Base-by-base conservation (phyloP, 306 rosid genomes). In the Pyrus bretschneideri region DNA sequence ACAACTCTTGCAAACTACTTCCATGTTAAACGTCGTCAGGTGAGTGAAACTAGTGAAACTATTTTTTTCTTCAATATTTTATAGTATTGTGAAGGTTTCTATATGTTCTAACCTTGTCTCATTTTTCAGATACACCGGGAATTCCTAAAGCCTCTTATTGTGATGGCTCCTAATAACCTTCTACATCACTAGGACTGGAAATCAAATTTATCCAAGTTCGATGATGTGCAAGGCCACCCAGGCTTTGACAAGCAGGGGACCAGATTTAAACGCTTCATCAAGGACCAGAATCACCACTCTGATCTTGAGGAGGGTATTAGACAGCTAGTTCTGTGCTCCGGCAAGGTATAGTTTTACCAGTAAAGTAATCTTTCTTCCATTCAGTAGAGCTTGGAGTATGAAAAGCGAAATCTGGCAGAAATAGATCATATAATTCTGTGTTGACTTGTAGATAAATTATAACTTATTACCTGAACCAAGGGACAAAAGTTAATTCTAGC, bases 161-260 rank as follows among this genome's bases (percentile, higher is more conserved):
- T 90, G 76, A 95, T 92, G 97, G 88, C 99, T 74, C 98, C 99
- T 52, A 96, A 92, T 86, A 96, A 91, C 77, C 89, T 96, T 67
- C 97, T 96, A 68, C 92, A 98, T 42, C 97, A 93, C 69, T 92
- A 91, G 87, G 93, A 91, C 51, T 92, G 99, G 80, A 89, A 85
- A 82, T 96, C 99, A 74, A 92, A 92, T 80, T 78, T 96, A 74
- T 92, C 98, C 0, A 98, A 96, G 87, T 96, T 96, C 71, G 99
- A 96, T 85, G 99, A 96, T 83, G 98, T 92, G 73, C 89, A 89
- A 90, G 99, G 99, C 74, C 99, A 96, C 82, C 90, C 97, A 58
- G 99, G 99, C 81, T 96, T 96, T 80, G 99, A 95, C 89, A 91
- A 95, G 78, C 97, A 95, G 81, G 99, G 99, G 67, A 95, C 99